Conservation (phyloP, 371 early-diverging fungal species). For the Saksenaea vasiformis region DNA sequence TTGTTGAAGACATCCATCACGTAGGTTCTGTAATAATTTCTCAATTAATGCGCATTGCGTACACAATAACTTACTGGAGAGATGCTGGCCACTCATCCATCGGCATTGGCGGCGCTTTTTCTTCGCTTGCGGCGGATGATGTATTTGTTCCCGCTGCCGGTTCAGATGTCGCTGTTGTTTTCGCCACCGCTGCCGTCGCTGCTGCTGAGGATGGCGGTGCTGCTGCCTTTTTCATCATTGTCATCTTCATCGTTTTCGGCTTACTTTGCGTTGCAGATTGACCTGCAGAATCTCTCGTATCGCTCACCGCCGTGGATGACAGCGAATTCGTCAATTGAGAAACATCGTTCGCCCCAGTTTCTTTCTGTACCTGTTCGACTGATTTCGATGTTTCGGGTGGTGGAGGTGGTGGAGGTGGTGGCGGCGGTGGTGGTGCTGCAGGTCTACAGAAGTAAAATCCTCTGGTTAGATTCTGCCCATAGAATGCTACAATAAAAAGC, state of each 20-base stretch:
- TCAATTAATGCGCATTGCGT: background rate
- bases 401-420: slow-evolving; percentile 8
- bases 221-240: slow-evolving; percentile 6
- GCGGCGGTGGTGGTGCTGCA: slow-evolving; percentile 8
- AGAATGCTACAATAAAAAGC: background rate
- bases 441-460: background rate
- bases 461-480: background rate
- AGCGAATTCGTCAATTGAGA: slow-evolving; percentile 1
- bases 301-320: background rate
- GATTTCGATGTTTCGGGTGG: background rate
- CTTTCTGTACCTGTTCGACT: background rate
- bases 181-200: background rate
- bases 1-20: slow-evolving; percentile 62
- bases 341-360: background rate
- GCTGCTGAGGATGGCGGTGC: slow-evolving; percentile 5
- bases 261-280: slow-evolving; percentile 8
- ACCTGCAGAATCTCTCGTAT: slow-evolving; percentile 7
- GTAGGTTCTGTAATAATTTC: slow-evolving; percentile 49
- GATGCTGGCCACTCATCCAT: slow-evolving; percentile 45
- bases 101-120: slow-evolving; percentile 14
- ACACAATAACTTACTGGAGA: slow-evolving; percentile 30
- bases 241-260: slow-evolving; percentile 10
- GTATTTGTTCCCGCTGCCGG: background rate
- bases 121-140: slow-evolving; percentile 11
- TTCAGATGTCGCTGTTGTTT: slow-evolving; percentile 1